Conservation (phyloP, 768 basidiomycete genomes). For the Boletales sp. region DNA sequence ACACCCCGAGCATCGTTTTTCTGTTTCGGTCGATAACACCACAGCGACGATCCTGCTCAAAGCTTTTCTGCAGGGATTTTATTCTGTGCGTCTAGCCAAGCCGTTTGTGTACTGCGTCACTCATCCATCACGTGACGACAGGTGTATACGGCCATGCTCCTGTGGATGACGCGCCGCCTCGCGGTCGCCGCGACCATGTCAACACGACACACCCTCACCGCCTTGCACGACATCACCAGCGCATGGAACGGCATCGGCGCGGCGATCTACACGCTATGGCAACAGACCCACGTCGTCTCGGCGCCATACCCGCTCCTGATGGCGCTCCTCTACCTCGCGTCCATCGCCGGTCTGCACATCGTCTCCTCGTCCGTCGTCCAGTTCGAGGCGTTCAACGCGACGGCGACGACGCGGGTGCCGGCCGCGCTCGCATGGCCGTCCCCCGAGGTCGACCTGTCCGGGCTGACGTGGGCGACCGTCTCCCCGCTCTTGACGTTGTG, state of each 20-base stretch:
- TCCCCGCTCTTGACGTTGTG: neutral
- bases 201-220: conserved; percentile 13
- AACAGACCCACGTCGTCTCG: conserved; percentile 14
- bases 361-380: conserved; percentile 21
- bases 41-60: neutral
- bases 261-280: conserved; percentile 15
- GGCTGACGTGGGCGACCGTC: neutral
- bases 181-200: conserved; percentile 7
- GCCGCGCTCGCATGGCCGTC: neutral
- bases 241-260: conserved; percentile 26
- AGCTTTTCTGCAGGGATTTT: conserved; percentile 3
- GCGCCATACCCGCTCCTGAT: neutral
- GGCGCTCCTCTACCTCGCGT: conserved; percentile 12
- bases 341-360: conserved; percentile 20
- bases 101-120: too few species aligned
- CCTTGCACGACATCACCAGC: conserved; percentile 14
- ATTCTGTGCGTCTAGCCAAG: neutral
- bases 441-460: neutral
- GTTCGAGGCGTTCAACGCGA: conserved; percentile 14
- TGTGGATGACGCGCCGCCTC: conserved; percentile 13
- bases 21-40: neutral
- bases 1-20: conserved; percentile 4
- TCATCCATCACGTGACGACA: neutral
- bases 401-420: neutral
- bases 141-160: conserved; percentile 15